These are phyloP conservation scores for Alternaria panax DNA, from an alignment of 2,329 filamentous ascomycete genomes.

Conservation along the genomic window DNA sequence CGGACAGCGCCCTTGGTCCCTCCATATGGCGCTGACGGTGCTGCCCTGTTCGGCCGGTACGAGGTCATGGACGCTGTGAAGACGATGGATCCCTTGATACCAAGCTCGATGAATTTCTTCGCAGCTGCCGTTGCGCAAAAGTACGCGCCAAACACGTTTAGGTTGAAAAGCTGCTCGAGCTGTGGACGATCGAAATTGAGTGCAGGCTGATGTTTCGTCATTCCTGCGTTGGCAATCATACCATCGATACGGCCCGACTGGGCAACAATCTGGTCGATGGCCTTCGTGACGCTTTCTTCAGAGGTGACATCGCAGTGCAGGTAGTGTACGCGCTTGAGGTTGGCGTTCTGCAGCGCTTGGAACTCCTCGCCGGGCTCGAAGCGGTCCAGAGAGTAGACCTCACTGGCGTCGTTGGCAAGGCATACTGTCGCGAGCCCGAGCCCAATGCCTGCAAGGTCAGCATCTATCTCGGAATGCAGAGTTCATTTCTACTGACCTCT, in stretches of 20 bases:
- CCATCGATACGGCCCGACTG: conserved; percentile 59
- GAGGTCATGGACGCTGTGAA: conserved; percentile 61
- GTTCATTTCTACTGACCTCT: conserved; percentile 26
- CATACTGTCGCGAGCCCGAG: conserved; percentile 58
- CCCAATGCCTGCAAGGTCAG: conserved; percentile 32
- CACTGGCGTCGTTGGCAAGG: conserved; percentile 56
- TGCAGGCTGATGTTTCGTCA: conserved; percentile 61
- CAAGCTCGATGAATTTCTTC: conserved; percentile 54
- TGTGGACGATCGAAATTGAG: conserved; percentile 60
- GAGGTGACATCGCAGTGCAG: conserved; percentile 59
- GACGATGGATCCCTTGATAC: conserved; percentile 58
- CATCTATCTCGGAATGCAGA: conserved; percentile 39
- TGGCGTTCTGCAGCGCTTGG: conserved; percentile 50
- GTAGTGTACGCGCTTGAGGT: conserved; percentile 55
- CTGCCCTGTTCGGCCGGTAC: conserved; percentile 59
- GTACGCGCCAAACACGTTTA: conserved; percentile 59
- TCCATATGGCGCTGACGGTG: conserved; percentile 59
- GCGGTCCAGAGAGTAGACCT: conserved; percentile 60
- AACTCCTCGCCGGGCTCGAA: conserved; percentile 58
- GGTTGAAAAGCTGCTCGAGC: conserved; percentile 56
- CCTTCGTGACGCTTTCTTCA: conserved; percentile 55
- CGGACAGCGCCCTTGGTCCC: conserved; percentile 54
- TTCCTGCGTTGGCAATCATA: conserved; percentile 61
- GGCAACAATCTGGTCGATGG: conserved; percentile 57
- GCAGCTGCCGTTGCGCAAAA: conserved; percentile 58